Base-by-base conservation (phyloP, 2,329 filamentous ascomycete species). In the Pezicula carpinea region DNA sequence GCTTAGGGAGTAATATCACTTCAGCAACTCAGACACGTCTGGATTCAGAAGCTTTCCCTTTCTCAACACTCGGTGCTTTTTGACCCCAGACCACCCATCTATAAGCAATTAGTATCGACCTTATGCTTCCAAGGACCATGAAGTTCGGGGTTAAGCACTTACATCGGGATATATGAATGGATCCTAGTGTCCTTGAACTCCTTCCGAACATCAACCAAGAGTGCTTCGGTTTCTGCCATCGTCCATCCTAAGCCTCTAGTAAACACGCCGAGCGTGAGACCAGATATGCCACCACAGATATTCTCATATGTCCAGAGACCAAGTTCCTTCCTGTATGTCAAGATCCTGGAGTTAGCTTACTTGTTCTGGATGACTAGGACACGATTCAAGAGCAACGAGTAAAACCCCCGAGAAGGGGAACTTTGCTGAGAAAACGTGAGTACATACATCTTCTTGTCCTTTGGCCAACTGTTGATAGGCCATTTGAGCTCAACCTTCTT, bases 391-490 rank as follows among this genome's bases (percentile, higher is more conserved):
- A n/a, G n/a, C n/a, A n/a, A n/a, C n/a, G n/a, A n/a, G n/a, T n/a
- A n/a, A n/a, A n/a, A n/a, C n/a, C n/a, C n/a, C n/a, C n/a, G n/a
- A n/a, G n/a, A n/a, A n/a, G n/a, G n/a, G n/a, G n/a, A n/a, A n/a
- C n/a, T n/a, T n/a, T n/a, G n/a, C 22, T 32, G 15, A 19, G 19
- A 10, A 48, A 34, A 3, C 31, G 29, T 15, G 31, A 36, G 14
- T 40, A 29, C 22, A 48, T 22, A 31, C 38, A 66, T 44, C 43
- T 57, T 59, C 18, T 53, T 50, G 46, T 68, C 66, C 4, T 48
- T 59, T 35, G 61, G 60, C 69, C 69, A 72, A 8, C 64, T 60
- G 6, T 67, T 67, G 21, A 72, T 58, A 1, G 70, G 69, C 59
- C 66, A 64, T 43, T 68, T 67, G 50, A 64, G 68, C 33, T 57